Base-by-base conservation (phyloP, 495 filamentous ascomycete species). In the Neurospora sp. region DNA sequence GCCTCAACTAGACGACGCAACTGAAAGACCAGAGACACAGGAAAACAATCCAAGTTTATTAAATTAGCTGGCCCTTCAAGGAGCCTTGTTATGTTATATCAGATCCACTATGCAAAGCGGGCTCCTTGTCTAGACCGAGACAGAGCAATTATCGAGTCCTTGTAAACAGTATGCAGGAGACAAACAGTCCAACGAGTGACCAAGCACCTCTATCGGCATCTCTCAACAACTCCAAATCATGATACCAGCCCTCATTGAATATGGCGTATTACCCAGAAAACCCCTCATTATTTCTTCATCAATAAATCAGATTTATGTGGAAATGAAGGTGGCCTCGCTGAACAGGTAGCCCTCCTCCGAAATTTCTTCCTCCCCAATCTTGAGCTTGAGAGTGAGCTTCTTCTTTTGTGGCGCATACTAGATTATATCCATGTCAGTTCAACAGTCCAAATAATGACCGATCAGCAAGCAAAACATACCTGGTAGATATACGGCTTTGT, bases 401-500 rank as follows among this genome's bases (percentile, higher is more conserved):
- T 73, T 78, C 72, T 81, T 81, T 66, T 86, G 81, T 23, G 92
- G 91, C 2, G 85, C 85, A 81, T 89, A 96, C 91, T 95, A 70
- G 14, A 62, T 31, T 16, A 14, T 31, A 5, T 62, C 11, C 27
- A 75, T 37, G 41, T n/a, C 18, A 14, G 44, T 39, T 39, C 10
- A n/a, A 54, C 1, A 31, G 31, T 31, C 23, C 18, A 16, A 7
- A n/a, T 2, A n/a, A 27, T 66, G n/a, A 16, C 5, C 20, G 0
- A 37, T 16, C 16, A 40, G 70, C 11, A 69, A 18, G 27, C 37
- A 12, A 20, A 23, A 78, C 35, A 54, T 78, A 95, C 94, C 88
- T 97, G 95, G 84, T 97, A 99, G 79, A 99, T 98, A 80, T 97
- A 99, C 10, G 96, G 96, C 84, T 92, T 93, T 27, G 96, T 95